phyloP scores from a whole-genome alignment of 2,329 filamentous ascomycete species.

The Alternaria solani region DNA sequence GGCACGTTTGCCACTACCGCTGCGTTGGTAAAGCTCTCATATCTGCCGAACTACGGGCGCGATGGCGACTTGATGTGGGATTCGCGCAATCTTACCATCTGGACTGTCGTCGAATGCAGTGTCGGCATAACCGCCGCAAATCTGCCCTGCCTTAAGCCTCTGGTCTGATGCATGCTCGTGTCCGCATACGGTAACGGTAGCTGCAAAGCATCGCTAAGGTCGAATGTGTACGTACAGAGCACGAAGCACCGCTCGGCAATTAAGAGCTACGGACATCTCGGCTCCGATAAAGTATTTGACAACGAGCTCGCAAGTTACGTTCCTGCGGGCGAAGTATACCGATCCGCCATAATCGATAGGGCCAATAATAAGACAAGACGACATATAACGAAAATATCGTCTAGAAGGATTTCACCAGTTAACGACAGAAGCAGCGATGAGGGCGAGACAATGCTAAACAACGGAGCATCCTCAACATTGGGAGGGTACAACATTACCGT shows the following conservation, averaged over 20 bases:
- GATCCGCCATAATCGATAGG: slow-evolving; percentile 21
- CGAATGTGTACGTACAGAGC: slow-evolving; percentile 6
- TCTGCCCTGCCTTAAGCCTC: slow-evolving; percentile 54
- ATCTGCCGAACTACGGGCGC: slow-evolving; percentile 48
- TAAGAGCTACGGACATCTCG: slow-evolving; percentile 17
- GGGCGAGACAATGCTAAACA: slow-evolving; percentile 5
- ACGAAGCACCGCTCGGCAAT: slow-evolving; percentile 38
- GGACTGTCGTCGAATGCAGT: slow-evolving; percentile 56
- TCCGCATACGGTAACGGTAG: background rate
- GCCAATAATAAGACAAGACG: background rate
- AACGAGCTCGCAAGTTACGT: slow-evolving; percentile 6
- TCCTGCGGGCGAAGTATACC: slow-evolving; percentile 13
- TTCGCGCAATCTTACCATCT: slow-evolving; percentile 58
- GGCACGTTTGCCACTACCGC: slow-evolving; percentile 58
- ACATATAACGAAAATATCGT: background rate
- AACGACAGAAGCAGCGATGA: slow-evolving; percentile 9
- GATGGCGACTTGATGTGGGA: slow-evolving; percentile 52
- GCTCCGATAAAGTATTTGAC: slow-evolving; percentile 8
- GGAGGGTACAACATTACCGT: slow-evolving; percentile 11
- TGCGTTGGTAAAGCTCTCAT: slow-evolving; percentile 52
- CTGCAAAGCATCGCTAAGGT: background rate
- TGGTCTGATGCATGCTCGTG: slow-evolving; percentile 17
- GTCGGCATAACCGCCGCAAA: slow-evolving; percentile 56
- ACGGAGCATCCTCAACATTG: background rate
- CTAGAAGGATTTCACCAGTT: slow-evolving; percentile 11